phyloP scores from a whole-genome alignment of 2,329 filamentous ascomycete species.

The Fusarium sp. region DNA sequence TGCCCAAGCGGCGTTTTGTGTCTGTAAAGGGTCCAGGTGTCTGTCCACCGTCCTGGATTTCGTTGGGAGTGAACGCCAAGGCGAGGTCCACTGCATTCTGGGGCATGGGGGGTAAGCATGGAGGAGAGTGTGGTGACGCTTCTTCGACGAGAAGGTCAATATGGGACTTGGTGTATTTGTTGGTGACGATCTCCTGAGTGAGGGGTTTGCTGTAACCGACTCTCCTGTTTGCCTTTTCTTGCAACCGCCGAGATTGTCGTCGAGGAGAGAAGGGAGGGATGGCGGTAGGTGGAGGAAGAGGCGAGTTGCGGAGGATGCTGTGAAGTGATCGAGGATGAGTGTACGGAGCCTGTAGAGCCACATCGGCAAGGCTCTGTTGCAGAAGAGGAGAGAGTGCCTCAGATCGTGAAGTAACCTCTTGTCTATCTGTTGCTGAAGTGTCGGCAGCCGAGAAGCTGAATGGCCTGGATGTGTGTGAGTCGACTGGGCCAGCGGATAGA shows the following conservation, averaged over 20 bases:
- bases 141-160: conserved; percentile 73
- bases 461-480: conserved; percentile 54
- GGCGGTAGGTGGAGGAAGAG: conserved; percentile 65
- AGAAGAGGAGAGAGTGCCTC: conserved; percentile 32
- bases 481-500: conserved; percentile 65
- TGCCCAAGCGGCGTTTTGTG: conserved; percentile 68
- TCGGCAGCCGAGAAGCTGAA: conserved; percentile 61
- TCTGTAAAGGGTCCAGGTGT: conserved; percentile 74
- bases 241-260: conserved; percentile 65
- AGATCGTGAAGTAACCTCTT: conserved; percentile 10
- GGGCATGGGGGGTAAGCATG: conserved; percentile 46
- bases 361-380: conserved; percentile 23
- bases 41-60: conserved; percentile 70
- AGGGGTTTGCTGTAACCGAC: conserved; percentile 74
- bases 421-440: conserved; percentile 27
- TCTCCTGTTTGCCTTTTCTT: conserved; percentile 65
- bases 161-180: conserved; percentile 71
- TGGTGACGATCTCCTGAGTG: conserved; percentile 72
- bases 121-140: conserved; percentile 60
- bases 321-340: conserved; percentile 68
- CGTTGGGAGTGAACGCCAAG: conserved; percentile 64
- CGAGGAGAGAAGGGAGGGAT: conserved; percentile 65
- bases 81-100: conserved; percentile 62
- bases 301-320: conserved; percentile 76
- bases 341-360: conserved; percentile 62